These are phyloP conservation scores for Cladobotryum protrusum DNA, from an alignment of 2,329 filamentous ascomycete genomes.

Conservation along the genomic window DNA sequence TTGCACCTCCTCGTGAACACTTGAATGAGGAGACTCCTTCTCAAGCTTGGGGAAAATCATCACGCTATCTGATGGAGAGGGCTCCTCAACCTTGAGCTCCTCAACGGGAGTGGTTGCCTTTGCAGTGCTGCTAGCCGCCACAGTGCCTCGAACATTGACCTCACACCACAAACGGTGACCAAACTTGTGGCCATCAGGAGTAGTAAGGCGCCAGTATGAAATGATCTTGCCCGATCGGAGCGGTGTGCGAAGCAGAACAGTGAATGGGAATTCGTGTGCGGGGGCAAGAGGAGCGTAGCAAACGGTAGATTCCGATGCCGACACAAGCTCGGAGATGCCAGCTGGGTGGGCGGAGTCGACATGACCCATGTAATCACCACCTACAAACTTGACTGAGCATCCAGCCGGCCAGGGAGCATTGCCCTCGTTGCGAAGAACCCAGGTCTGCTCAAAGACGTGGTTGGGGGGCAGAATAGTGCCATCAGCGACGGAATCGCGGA, in stretches of 20 bases:
- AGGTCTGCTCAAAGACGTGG: constrained; percentile 78
- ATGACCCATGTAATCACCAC: constrained; percentile 94
- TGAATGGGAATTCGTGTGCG: constrained; percentile 73
- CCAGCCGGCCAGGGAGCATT: constrained; percentile 76
- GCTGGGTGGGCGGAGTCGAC: constrained; percentile 74
- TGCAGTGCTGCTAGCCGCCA: constrained; percentile 21
- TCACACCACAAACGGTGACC: constrained; percentile 96
- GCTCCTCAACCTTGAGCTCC: constrained; percentile 26
- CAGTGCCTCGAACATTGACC: constrained; percentile 57
- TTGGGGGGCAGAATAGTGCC: constrained; percentile 66
- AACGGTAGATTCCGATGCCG: constrained; percentile 76
- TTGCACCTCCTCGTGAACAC: constrained; percentile 62
- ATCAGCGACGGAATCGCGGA: constrained; percentile 72
- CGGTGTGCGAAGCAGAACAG: constrained; percentile 77
- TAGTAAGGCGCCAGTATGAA: constrained; percentile 94
- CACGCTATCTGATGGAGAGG: constrained; percentile 44
- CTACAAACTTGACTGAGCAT: constrained; percentile 84
- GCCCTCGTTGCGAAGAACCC: constrained; percentile 84
- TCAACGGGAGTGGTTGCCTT: constrained; percentile 16
- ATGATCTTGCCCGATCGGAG: constrained; percentile 70
- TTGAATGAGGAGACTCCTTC: constrained; percentile 81
- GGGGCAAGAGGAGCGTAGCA: constrained; percentile 63
- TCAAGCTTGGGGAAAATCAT: constrained; percentile 98
- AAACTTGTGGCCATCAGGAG: constrained; percentile 72
- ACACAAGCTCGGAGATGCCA: constrained; percentile 68